Evolutionary conservation across 1,139 yeast species (phyloP).

Genomic region (Torulaspora pretoriensis): DNA sequence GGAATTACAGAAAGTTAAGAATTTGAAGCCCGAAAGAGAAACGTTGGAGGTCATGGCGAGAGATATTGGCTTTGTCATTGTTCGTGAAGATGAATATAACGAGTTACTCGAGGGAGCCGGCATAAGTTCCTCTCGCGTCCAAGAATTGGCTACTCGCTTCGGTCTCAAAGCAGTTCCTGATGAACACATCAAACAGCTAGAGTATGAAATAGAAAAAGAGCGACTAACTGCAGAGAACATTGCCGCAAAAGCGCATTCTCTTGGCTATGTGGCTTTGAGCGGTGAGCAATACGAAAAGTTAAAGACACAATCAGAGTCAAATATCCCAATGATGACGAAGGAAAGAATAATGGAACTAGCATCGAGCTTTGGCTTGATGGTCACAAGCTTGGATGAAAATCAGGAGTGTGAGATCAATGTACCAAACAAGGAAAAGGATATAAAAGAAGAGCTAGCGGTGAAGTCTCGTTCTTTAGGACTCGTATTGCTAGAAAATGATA

Average conservation of each 20-base stretch:
- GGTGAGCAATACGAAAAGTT: constrained; percentile 26
- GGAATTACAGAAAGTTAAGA: constrained; percentile 1
- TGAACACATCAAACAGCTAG: constrained; percentile 3
- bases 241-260: constrained; percentile 32
- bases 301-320: not conserved
- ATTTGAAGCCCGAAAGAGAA: constrained; percentile 3
- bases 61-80: constrained; percentile 12
- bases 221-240: constrained; percentile 36
- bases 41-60: constrained; percentile 10
- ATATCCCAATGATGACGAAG: not conserved
- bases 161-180: constrained; percentile 34
- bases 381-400: not conserved
- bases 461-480: constrained; percentile 7
- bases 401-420: not conserved
- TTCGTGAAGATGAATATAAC: constrained; percentile 7
- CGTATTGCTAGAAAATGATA: constrained; percentile 1
- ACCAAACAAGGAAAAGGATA: not conserved
- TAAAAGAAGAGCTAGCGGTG: constrained; percentile 24
- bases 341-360: constrained; percentile 2
- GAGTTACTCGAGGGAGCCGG: constrained; percentile 2
- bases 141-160: constrained; percentile 20
- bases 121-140: constrained; percentile 11
- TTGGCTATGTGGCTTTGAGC: constrained; percentile 28
- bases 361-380: constrained; percentile 1
- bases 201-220: not conserved